Base-by-base conservation (phyloP, 1,284 basidiomycete species). In the Entoloma clypeatum region DNA sequence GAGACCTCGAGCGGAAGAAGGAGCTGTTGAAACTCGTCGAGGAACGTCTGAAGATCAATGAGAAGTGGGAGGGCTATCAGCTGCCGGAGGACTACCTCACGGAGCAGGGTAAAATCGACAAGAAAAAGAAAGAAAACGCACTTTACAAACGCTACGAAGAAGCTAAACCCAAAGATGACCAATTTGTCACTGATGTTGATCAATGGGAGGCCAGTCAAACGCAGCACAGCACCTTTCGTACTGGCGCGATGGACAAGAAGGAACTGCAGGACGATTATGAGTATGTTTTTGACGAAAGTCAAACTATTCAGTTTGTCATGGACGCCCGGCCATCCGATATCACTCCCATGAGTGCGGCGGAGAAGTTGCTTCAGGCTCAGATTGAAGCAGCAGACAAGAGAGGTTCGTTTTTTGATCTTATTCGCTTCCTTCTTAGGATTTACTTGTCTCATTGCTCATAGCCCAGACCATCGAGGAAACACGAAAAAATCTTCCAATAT, bases 51-150 rank as follows among this genome's bases (percentile, higher is more conserved):
- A 85, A 81, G 58, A 96, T 99, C 48, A 90, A 93, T 60, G 93
- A 96, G 68, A 89, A 91, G 49, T 90, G 77, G 63, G 93, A 96
- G 48, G 93, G 93, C 4, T 97, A 97, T 57, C 86, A 87, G 67
- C 75, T 96, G 26, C 94, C 93, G 0, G 93, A 96, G 54, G 95
- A 99, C 65, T 99, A 99, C 59, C 77, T 98, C 55, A 99, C 95
- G 0, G 95, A 97, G 58, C 92, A 97, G 62, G 96, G 96, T n/a
- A 95, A 93, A 63, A 89, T 99, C 48, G 94, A 99, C 74, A 86
- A 83, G 65, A 94, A 96, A 70, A 94, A 92, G 68, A 95, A 97
- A 61, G 83, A 95, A 60, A 86, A 88, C 52, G 93, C 90, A 0
- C 65, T 99, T 36, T 98, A 97, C 61, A 81, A 92, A 54, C 86